Percentiles rank a stretch among this genome's conserved stretches.
These are phyloP conservation scores for Hirsutella thompsonii DNA, from an alignment of 2,329 filamentous ascomycete species.

Conservation along the genomic window DNA sequence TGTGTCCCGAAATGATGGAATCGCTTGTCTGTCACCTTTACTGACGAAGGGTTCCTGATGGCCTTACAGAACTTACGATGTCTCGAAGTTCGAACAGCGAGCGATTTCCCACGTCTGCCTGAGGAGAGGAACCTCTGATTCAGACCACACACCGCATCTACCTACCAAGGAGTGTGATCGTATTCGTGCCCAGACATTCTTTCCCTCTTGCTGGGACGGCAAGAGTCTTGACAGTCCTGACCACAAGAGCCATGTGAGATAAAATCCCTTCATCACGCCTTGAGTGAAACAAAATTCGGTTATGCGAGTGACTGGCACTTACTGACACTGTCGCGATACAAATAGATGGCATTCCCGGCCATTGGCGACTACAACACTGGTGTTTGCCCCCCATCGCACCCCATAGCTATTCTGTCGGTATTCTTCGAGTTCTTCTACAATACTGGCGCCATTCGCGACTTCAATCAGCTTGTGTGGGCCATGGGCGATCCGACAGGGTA, in stretches of 20 bases:
- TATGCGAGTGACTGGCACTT: background rate
- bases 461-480: slow-evolving; percentile 14
- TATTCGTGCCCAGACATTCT: slow-evolving; percentile 39
- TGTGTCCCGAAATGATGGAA: background rate
- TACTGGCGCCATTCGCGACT: slow-evolving; percentile 15
- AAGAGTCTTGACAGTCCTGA: slow-evolving; percentile 37
- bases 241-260: slow-evolving; percentile 39
- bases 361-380: slow-evolving; percentile 15
- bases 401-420: slow-evolving; percentile 28
- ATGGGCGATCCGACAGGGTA: slow-evolving; percentile 15
- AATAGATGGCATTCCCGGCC: slow-evolving; percentile 17
- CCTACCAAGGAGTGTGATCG: slow-evolving; percentile 38
- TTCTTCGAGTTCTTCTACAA: slow-evolving; percentile 34
- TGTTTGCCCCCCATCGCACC: slow-evolving; percentile 26
- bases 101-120: slow-evolving; percentile 47
- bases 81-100: slow-evolving; percentile 27
- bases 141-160: slow-evolving; percentile 36
- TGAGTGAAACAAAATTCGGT: background rate
- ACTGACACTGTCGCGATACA: background rate
- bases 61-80: slow-evolving; percentile 23
- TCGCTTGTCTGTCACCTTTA: background rate
- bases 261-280: no score
- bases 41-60: background rate
- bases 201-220: slow-evolving; percentile 53
- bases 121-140: slow-evolving; percentile 16